Conservation (phyloP, 2,329 filamentous ascomycete genomes). For the Talaromyces atroroseus region DNA sequence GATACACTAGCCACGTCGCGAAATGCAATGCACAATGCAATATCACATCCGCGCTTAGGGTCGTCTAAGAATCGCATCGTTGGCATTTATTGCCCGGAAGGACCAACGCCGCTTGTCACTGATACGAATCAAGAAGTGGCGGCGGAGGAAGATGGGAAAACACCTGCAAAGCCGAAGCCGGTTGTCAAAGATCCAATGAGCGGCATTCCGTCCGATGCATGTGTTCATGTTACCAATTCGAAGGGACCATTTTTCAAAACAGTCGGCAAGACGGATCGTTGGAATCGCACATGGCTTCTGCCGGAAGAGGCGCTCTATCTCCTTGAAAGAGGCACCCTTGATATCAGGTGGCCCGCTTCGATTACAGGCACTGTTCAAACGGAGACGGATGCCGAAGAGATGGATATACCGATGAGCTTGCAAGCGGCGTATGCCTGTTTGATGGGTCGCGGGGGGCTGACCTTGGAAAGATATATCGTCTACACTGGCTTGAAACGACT, state of each 20-base stretch:
- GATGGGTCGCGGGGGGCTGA: conserved; percentile 61
- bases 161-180: conserved; percentile 12
- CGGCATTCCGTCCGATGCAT: conserved; percentile 26
- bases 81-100: conserved; percentile 68
- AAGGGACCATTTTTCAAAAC: conserved; percentile 67
- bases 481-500: conserved; percentile 77
- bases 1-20: conserved; percentile 73
- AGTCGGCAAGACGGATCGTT: conserved; percentile 65
- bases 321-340: conserved; percentile 78
- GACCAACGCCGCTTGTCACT: conserved; percentile 21
- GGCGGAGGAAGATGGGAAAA: background rate
- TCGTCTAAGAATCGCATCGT: conserved; percentile 59
- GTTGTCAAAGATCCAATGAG: conserved; percentile 15
- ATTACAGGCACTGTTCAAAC: conserved; percentile 22
- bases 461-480: conserved; percentile 78
- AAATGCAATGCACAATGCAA: conserved; percentile 80
- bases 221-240: conserved; percentile 65
- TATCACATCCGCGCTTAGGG: conserved; percentile 72
- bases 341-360: conserved; percentile 72
- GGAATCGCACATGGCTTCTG: conserved; percentile 70
- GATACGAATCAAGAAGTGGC: background rate
- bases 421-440: conserved; percentile 86
- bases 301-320: conserved; percentile 90
- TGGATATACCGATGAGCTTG: conserved; percentile 77
- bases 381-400: conserved; percentile 49